Conservation (phyloP, 345 rosid species). For the Xanthoceras sorbifolium region DNA sequence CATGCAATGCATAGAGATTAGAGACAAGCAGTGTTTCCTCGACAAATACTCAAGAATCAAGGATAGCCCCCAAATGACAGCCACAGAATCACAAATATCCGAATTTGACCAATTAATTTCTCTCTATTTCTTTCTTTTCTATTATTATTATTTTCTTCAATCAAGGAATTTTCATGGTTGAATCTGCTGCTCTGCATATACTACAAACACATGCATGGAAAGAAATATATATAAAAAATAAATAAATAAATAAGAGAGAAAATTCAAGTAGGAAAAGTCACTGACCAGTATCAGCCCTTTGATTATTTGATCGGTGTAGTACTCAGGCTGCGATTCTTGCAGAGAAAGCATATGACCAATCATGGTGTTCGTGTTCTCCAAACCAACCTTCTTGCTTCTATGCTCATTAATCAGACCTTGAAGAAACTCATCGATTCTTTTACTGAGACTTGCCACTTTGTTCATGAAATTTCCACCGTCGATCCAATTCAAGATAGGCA, state of each 20-base stretch:
- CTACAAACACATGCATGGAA: neutral
- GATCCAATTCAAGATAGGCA: conserved; percentile 40
- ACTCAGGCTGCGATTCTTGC: conserved; percentile 46
- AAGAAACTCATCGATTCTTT: conserved; percentile 42
- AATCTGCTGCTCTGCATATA: neutral
- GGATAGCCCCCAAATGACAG: neutral
- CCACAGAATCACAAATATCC: neutral
- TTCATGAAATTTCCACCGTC: conserved; percentile 33
- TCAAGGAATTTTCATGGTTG: neutral
- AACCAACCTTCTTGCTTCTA: conserved; percentile 24
- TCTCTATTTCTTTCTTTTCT: no score
- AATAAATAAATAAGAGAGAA: neutral
- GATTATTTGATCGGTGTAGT: conserved; percentile 56
- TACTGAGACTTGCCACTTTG: conserved; percentile 29
- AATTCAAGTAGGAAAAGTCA: neutral
- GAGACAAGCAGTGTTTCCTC: no score
- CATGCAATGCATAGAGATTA: no score
- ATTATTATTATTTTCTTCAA: no score
- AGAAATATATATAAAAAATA: neutral
- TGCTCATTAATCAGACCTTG: conserved; percentile 53
- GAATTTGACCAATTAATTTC: no score
- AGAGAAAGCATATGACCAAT: conserved; percentile 59
- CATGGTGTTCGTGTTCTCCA: conserved; percentile 38
- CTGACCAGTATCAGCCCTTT: conserved; percentile 49
- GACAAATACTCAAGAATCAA: no score